Base-by-base conservation (phyloP, 2,329 filamentous ascomycete species). In the Ceratocystis eucalypticola region DNA sequence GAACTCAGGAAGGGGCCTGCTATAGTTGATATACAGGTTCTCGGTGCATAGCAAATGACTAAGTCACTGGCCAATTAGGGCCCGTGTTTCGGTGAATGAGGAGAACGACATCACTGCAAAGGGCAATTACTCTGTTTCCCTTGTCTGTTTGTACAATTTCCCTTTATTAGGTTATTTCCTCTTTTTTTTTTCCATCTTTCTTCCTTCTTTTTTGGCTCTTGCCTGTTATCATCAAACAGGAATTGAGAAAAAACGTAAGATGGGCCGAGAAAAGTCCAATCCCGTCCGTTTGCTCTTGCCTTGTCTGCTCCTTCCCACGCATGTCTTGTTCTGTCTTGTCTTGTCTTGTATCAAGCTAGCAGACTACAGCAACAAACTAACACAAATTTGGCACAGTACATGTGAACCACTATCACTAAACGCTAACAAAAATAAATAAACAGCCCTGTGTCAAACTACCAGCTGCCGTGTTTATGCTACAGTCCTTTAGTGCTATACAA, bases 21-120 rank as follows among this genome's bases (percentile, higher is more conserved):
- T n/a, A 37, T 33, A 59, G 55, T 37, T 59, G 55, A 59, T 59
- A 59, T 59, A 59, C 55, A 59, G 33, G 5, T 33, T 59, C 55
- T 20, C 55, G 55, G 55, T 59, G n/a, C 7, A 12, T 25, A 10
- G n/a, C 28, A 22, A 53, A 25, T 22, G 48, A 22, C 48, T 12
- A 10, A 22, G 48, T 22, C 48, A 25, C 17, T 12, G 20, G 8
- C 53, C 30, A 28, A 59, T 30, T 59, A 59, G 15, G 55, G 7
- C 15, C 28, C 28, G 55, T 33, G 28, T 59, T 41, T 41, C 55
- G 55, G 55, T 59, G 25, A 59, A 15, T 5, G 22, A 37, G 55
- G 25, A n/a, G 55, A 28, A 59, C 12, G 50, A 28, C 50, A 12
- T 8, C 20, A 15, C 50, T 25, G 20, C 12, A 25, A 8, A 22